Evolutionary conservation across 768 basidiomycete genomes (phyloP).

Genomic region (Peribolospora kevripleyi): DNA sequence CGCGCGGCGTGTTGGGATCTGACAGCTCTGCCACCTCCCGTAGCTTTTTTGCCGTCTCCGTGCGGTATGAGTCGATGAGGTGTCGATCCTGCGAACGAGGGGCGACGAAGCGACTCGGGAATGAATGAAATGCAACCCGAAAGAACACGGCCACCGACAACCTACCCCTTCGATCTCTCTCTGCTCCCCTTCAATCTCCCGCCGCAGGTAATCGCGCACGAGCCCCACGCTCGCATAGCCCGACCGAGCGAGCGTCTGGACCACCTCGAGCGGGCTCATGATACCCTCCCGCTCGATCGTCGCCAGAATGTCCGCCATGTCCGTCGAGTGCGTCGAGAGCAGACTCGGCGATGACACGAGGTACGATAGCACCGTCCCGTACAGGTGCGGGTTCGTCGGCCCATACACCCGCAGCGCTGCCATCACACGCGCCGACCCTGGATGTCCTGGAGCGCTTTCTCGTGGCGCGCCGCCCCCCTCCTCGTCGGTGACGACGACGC

Average conservation of each 20-base stretch:
- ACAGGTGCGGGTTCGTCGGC: constrained; percentile 42
- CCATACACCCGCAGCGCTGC: constrained; percentile 53
- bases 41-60: constrained; percentile 55
- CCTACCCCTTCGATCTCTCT: constrained; percentile 58
- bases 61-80: constrained; percentile 62
- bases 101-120: not conserved
- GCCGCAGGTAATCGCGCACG: constrained; percentile 72
- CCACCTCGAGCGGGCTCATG: constrained; percentile 67
- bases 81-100: constrained; percentile 41
- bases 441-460: not conserved
- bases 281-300: constrained; percentile 56
- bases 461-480: constrained; percentile 9
- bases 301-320: constrained; percentile 46
- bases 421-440: constrained; percentile 36
- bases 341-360: constrained; percentile 58
- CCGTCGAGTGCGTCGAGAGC: constrained; percentile 41
- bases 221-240: constrained; percentile 73
- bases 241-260: constrained; percentile 71
- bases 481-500: constrained; percentile 17
- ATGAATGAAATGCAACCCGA: not conserved
- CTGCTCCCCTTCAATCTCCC: constrained; percentile 44
- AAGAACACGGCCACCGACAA: constrained; percentile 3
- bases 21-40: constrained; percentile 59
- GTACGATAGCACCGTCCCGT: constrained; percentile 68
- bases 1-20: constrained; percentile 49